phyloP scores from a whole-genome alignment of 208 protist genomes.

The Leptomonas pyrrhocoris region DNA sequence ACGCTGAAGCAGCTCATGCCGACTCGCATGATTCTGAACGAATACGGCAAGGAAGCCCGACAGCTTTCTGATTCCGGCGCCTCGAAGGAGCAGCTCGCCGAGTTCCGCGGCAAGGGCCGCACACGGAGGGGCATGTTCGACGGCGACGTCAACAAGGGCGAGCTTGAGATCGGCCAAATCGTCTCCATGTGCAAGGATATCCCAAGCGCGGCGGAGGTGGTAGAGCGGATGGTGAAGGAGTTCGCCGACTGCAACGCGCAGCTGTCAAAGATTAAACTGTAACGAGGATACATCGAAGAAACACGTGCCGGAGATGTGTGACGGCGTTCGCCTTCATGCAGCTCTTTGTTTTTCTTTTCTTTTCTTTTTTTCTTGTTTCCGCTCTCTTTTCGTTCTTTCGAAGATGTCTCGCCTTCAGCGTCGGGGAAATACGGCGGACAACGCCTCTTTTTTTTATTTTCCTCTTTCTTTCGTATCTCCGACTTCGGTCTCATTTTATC shows the following conservation, averaged over 20 bases:
- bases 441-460: constrained; percentile 11
- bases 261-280: constrained; percentile 33
- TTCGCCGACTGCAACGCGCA: constrained; percentile 37
- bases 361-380: not conserved
- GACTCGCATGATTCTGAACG: constrained; percentile 61
- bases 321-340: not conserved
- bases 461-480: not conserved
- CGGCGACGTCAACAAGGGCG: constrained; percentile 55
- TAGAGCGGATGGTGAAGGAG: constrained; percentile 59
- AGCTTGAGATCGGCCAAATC: constrained; percentile 76
- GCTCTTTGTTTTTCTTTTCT: not conserved
- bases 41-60: constrained; percentile 54
- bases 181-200: constrained; percentile 49
- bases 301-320: not conserved
- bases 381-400: too few relatives aligned
- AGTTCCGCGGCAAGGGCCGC: constrained; percentile 49
- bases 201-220: constrained; percentile 39
- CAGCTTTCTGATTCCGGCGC: constrained; percentile 46
- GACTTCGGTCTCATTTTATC: not conserved
- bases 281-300: not conserved
- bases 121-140: constrained; percentile 63
- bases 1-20: constrained; percentile 70
- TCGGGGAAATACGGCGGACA: not conserved
- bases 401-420: too few relatives aligned
- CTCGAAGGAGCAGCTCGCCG: constrained; percentile 41